Evolutionary conservation across 2,329 filamentous ascomycete genomes (phyloP), one percentile per base, ranked within the genome.

Genomic region (Xenosphaeropsis pyriputrescens): DNA sequence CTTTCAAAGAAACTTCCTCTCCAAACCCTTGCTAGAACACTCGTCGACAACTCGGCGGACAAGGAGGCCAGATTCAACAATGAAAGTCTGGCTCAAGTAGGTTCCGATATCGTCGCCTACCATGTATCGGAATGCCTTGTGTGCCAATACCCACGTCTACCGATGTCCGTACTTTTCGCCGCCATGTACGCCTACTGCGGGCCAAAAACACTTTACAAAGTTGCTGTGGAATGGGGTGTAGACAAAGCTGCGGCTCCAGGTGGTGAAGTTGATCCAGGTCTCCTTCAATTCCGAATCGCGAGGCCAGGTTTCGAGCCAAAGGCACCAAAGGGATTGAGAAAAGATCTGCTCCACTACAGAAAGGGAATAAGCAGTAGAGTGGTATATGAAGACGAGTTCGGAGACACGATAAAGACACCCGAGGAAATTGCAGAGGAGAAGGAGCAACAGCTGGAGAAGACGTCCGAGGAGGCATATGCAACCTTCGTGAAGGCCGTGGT

Each of bases 161-260:
- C 91, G 38, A 82, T 91, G 70, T 62, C 72, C n/a, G 80, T 98
- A 40, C 64, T 94, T 37, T 93, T 85, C 61, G 77, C 86, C 38
- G 81, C 85, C 22, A 79, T 93, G 65, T 79, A 81, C 51, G 86
- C 84, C 34, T 96, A 85, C 56, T 71, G 79, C 34, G 91, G 91
- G 4, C 70, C 75, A 5, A 73, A 76, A 47, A 77, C 88, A 1
- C 68, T 96, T 34, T 65, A 78, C 37, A 67, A 76, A 15, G 71
- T 96, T 46, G 75, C 83, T 13, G 66, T 70, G 44, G 82, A 91
- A 62, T 98, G 91, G 91, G 91, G 91, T 61, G 76, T 96, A 13
- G 89, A 96, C 57, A 63, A 68, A 32, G 89, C 85, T n/a, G 84
- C 82, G 9, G 79, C 76, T 15, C 91, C 91, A 1, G 91, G 89